A percentile compares a stretch with the other conserved stretches of the same genome.
phyloP scores from a whole-genome alignment of 139 green algal genomes.

The Choricystis sp. region DNA sequence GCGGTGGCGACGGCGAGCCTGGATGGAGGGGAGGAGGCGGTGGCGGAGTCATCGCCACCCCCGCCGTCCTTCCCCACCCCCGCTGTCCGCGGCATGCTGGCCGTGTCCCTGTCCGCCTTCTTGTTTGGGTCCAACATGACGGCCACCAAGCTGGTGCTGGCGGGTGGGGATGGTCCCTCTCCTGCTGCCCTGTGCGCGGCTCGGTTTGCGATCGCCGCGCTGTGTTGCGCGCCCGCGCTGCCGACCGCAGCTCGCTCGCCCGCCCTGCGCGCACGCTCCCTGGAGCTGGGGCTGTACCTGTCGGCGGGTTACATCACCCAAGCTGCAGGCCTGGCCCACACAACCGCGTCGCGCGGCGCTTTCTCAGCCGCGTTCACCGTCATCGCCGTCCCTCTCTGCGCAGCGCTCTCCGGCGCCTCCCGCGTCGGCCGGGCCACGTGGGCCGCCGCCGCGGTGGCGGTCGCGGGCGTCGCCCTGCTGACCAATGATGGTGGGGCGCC shows the following conservation, averaged over 20 bases:
- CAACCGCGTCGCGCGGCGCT: conserved; percentile 10
- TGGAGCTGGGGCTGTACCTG: conserved; percentile 21
- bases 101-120: too few relatives aligned
- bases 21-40: too few relatives aligned
- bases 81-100: too few relatives aligned
- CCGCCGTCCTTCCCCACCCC: too few relatives aligned
- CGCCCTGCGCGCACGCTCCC: conserved; percentile 1
- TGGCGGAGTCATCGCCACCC: too few relatives aligned
- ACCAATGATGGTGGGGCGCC: conserved; percentile 5
- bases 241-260: conserved; percentile 2
- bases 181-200: conserved; percentile 18
- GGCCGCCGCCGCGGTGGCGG: conserved; percentile 16
- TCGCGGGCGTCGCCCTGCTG: conserved; percentile 27
- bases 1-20: too few relatives aligned
- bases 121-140: too few relatives aligned
- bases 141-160: too few relatives aligned
- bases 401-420: conserved; percentile 14
- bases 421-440: conserved; percentile 18
- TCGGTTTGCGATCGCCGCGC: conserved; percentile 20
- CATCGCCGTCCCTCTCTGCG: conserved; percentile 30
- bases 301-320: conserved; percentile 15
- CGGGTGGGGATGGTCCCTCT: too few relatives aligned
- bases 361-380: conserved; percentile 25
- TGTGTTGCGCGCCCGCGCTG: conserved; percentile 10
- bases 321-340: conserved; percentile 11